Evolutionary conservation across 805 yeast genomes (phyloP).

Genomic region (Kregervanrija pseudodelftensis): DNA sequence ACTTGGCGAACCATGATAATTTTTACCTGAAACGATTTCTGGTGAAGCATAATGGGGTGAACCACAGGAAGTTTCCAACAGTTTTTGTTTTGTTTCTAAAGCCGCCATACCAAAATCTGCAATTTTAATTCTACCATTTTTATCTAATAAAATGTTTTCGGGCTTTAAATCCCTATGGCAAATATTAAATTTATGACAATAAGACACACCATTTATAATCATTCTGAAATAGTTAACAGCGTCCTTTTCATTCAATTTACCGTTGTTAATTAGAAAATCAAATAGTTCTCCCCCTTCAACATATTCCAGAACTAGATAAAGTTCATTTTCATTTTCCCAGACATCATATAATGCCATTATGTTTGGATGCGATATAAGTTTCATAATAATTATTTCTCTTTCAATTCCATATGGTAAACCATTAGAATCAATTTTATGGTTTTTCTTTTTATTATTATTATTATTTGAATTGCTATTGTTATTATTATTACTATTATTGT

Average conservation of each 20-base stretch:
- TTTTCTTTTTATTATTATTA: constrained; percentile 18
- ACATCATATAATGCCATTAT: constrained; percentile 92
- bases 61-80: constrained; percentile 77
- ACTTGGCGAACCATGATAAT: constrained; percentile 77
- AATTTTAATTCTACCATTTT: constrained; percentile 58
- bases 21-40: constrained; percentile 71
- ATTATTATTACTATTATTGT: constrained; percentile 1
- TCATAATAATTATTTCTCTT: constrained; percentile 96
- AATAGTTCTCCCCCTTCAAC: constrained; percentile 87
- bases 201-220: constrained; percentile 69
- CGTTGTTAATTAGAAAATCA: constrained; percentile 64
- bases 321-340: constrained; percentile 93
- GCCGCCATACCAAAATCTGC: constrained; percentile 94
- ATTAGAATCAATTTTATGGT: constrained; percentile 20
- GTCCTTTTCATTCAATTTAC: constrained; percentile 63
- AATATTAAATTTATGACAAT: constrained; percentile 74
- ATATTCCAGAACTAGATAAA: constrained; percentile 71
- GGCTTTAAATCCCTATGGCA: constrained; percentile 81
- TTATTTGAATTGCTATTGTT: neutral
- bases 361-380: constrained; percentile 86
- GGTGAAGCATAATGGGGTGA: constrained; percentile 89
- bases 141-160: constrained; percentile 66
- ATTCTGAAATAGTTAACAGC: constrained; percentile 75
- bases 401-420: constrained; percentile 93
- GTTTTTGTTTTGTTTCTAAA: constrained; percentile 59